Evolutionary conservation across 306 rosid species (phyloP).

Genomic region (Carpinus viminea): DNA sequence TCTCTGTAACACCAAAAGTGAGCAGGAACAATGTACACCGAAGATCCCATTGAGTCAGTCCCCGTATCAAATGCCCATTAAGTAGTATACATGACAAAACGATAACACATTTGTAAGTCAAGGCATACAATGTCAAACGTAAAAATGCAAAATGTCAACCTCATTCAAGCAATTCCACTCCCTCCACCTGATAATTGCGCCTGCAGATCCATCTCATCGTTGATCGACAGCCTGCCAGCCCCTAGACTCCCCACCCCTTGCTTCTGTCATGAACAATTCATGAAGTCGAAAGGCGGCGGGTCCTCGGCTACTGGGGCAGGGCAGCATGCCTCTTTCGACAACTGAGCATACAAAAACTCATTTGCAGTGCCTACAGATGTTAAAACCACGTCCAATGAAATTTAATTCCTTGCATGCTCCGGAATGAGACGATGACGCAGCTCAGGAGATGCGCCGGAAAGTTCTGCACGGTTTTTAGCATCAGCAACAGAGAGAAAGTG

Average conservation of each 20-base stretch:
- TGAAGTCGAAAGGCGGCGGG: slow-evolving; percentile 19
- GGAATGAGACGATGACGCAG: slow-evolving; percentile 89
- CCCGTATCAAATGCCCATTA: slow-evolving; percentile 22
- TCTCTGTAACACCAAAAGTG: slow-evolving; percentile 10
- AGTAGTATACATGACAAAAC: slow-evolving; percentile 45
- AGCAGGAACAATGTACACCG: slow-evolving; percentile 18
- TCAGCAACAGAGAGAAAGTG: slow-evolving; percentile 22
- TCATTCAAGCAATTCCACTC: slow-evolving; percentile 38
- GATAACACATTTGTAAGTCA: slow-evolving; percentile 31
- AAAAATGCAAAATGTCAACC: slow-evolving; percentile 29
- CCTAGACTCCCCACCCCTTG: slow-evolving; percentile 23
- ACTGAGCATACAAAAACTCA: slow-evolving; percentile 51
- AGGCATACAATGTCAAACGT: slow-evolving; percentile 33
- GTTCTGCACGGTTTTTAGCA: slow-evolving; percentile 51
- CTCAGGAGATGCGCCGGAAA: slow-evolving; percentile 72
- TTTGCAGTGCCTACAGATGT: slow-evolving; percentile 27
- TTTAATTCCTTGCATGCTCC: slow-evolving; percentile 61
- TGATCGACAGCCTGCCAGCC: slow-evolving; percentile 28
- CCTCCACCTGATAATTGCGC: slow-evolving; percentile 35
- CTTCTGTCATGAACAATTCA: slow-evolving; percentile 18
- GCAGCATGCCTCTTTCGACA: slow-evolving; percentile 41
- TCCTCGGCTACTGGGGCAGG: slow-evolving; percentile 31
- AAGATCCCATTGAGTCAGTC: slow-evolving; percentile 29
- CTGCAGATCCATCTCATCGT: slow-evolving; percentile 26
- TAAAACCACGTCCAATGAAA: neutral